Conservation (phyloP, 345 rosid species). For the Raphanus sativus region DNA sequence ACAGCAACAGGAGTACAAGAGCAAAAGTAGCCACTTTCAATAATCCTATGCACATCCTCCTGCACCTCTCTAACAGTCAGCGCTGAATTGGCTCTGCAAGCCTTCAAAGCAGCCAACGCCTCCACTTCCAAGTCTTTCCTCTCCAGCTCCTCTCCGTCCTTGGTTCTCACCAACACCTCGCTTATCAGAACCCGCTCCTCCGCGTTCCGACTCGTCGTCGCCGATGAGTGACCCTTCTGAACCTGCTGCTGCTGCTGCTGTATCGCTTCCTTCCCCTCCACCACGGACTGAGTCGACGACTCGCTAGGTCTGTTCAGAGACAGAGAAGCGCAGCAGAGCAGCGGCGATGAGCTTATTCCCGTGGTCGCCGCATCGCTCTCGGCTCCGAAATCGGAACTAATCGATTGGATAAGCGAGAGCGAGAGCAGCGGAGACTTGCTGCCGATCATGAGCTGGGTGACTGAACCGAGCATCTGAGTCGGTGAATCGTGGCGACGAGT, state of each 20-base stretch:
- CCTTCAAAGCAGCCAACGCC: slow-evolving; percentile 78
- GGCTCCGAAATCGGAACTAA: slow-evolving; percentile 1
- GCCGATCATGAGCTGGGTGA: slow-evolving; percentile 24
- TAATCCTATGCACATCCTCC: slow-evolving; percentile 91
- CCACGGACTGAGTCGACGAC: slow-evolving; percentile 44
- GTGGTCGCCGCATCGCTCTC: background rate
- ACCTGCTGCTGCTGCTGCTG: slow-evolving; percentile 42
- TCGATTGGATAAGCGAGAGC: slow-evolving; percentile 43
- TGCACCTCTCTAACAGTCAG: slow-evolving; percentile 82
- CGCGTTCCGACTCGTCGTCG: slow-evolving; percentile 39
- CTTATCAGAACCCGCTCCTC: slow-evolving; percentile 91
- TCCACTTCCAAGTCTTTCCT: slow-evolving; percentile 85
- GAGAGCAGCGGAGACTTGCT: slow-evolving; percentile 46
- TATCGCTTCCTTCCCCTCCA: slow-evolving; percentile 18
- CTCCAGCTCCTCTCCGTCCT: slow-evolving; percentile 92
- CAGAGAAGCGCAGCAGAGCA: slow-evolving; percentile 57
- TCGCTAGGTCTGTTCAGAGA: slow-evolving; percentile 41
- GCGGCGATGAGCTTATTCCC: slow-evolving; percentile 34
- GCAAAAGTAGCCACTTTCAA: slow-evolving; percentile 81
- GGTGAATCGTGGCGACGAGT: slow-evolving; percentile 24
- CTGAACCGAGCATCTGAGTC: slow-evolving; percentile 37
- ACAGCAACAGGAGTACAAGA: slow-evolving; percentile 92
- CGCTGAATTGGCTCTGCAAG: slow-evolving; percentile 84
- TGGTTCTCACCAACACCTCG: slow-evolving; percentile 87
- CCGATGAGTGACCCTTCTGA: slow-evolving; percentile 46